Conservation (phyloP, 306 rosid genomes). For the Acacia confusa region DNA sequence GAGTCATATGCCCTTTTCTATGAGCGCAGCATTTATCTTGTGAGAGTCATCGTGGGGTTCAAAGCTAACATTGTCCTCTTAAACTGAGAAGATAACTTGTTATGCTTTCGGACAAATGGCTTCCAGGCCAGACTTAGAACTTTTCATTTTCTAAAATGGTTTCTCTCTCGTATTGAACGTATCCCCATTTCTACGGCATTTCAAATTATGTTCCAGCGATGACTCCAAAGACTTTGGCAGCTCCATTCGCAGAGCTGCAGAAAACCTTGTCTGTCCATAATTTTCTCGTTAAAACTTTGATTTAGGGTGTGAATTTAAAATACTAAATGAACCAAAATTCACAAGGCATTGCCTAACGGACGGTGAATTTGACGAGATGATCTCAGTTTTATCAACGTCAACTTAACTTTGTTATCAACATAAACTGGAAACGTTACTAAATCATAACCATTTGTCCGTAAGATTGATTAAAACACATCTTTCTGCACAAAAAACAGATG, state of each 20-base stretch:
- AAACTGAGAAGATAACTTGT: background rate
- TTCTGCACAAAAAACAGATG: conserved; percentile 14
- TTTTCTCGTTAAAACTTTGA: background rate
- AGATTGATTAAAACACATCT: conserved; percentile 22
- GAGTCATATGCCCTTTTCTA: conserved; percentile 8
- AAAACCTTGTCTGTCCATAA: background rate
- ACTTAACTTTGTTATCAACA: conserved; percentile 26
- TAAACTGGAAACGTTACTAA: conserved; percentile 26
- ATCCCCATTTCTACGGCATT: background rate
- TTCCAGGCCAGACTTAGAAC: conserved; percentile 19
- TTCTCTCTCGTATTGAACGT: conserved; percentile 8
- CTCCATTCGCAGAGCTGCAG: background rate
- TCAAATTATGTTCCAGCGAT: background rate
- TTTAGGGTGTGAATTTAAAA: background rate
- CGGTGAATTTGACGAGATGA: background rate
- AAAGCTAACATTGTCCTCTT: conserved; percentile 28
- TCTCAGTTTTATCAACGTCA: conserved; percentile 2
- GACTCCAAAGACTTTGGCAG: conserved; percentile 10
- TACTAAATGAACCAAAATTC: background rate
- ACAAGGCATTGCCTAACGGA: background rate
- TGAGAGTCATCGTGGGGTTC: conserved; percentile 25
- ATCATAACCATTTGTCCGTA: conserved; percentile 22
- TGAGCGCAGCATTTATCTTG: conserved; percentile 23
- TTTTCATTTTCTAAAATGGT: conserved; percentile 12
- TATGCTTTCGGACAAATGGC: conserved; percentile 24